Base-by-base conservation (phyloP, 148 eudicot species). In the Rhododendron simsii region DNA sequence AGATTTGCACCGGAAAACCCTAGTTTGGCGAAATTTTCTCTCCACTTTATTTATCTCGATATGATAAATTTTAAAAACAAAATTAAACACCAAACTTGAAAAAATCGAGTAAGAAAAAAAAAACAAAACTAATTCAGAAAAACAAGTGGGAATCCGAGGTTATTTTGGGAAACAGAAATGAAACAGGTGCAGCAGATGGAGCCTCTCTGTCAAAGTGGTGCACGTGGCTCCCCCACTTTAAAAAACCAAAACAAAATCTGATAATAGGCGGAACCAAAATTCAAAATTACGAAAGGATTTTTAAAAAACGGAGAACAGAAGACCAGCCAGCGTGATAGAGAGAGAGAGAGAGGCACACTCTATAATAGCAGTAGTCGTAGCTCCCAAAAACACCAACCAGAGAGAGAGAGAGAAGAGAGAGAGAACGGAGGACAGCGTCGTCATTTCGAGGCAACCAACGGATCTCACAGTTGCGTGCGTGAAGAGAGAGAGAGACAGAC, bases 381-480 rank as follows among this genome's bases (percentile, higher is more conserved):
- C 37, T 48, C 45, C 51, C 69, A 53, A 61, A 11, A 77, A 18
- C 15, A n/a, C 23, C 55, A n/a, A 75, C 21, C 8, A 39, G 74
- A 76, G 51, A 5, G 23, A 30, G 57, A 59, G 23, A 18, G 5
- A 23, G 78, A 78, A 35, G 37, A 81, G 80, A 50, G 16, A 85
- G 26, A 50, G 16, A 85, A 28, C 28, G 71, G 87, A 53, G 88
- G 88, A 44, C 59, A 86, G 44, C 39, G 48, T 81, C 80, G 84
- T 81, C 87, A 86, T 86, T 86, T 81, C 44, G 44, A 3, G 39
- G 39, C 7, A 15, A 30, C 39, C 20, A 30, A 44, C 59, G 78
- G 85, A 67, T 83, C 85, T 83, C 78, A 13, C 41, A 0, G 16
- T 65, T 81, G 63, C 78, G 15, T 71, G 63, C 63, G 63, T 73